phyloP scores from a whole-genome alignment of 2,329 filamentous ascomycete genomes.

The Cadophora sp. region DNA sequence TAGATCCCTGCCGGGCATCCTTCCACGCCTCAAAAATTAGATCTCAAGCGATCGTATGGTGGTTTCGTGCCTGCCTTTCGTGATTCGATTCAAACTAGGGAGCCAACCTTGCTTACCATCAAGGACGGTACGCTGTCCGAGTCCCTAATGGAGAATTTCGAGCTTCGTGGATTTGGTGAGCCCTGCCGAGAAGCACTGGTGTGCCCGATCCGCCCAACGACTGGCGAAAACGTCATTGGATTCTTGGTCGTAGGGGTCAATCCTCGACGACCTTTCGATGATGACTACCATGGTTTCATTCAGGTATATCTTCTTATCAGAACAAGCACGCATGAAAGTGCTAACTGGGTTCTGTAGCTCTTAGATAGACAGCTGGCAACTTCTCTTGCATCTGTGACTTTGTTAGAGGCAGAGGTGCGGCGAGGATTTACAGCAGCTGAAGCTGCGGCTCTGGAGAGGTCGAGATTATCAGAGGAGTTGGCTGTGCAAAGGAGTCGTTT shows the following conservation, averaged over 20 bases:
- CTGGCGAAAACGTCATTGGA: slow-evolving; percentile 68
- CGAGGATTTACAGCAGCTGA: slow-evolving; percentile 75
- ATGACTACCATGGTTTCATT: slow-evolving; percentile 74
- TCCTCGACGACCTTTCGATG: slow-evolving; percentile 73
- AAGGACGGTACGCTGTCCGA: slow-evolving; percentile 69
- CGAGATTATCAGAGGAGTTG: slow-evolving; percentile 39
- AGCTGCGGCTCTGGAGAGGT: slow-evolving; percentile 70
- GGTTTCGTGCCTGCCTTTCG: slow-evolving; percentile 80
- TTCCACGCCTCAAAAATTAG: slow-evolving; percentile 65
- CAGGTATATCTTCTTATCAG: background rate
- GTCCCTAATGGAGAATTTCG: slow-evolving; percentile 69
- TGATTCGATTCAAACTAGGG: slow-evolving; percentile 71
- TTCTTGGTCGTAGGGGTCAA: slow-evolving; percentile 75
- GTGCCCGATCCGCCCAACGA: slow-evolving; percentile 71
- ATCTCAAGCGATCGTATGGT: slow-evolving; percentile 71
- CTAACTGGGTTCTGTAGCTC: slow-evolving; percentile 52
- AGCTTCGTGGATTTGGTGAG: slow-evolving; percentile 75
- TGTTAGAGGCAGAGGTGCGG: slow-evolving; percentile 82
- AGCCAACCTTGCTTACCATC: slow-evolving; percentile 70
- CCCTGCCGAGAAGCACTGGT: slow-evolving; percentile 73
- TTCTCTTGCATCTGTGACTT: slow-evolving; percentile 78
- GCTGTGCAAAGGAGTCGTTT: slow-evolving; percentile 38
- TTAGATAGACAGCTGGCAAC: slow-evolving; percentile 72
- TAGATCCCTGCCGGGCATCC: slow-evolving; percentile 65
- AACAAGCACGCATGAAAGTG: slow-evolving; percentile 62